Evolutionary conservation across 805 yeast genomes (phyloP), one percentile per base, ranked within the genome.

Genomic region (Ogataea thermomethanolica): DNA sequence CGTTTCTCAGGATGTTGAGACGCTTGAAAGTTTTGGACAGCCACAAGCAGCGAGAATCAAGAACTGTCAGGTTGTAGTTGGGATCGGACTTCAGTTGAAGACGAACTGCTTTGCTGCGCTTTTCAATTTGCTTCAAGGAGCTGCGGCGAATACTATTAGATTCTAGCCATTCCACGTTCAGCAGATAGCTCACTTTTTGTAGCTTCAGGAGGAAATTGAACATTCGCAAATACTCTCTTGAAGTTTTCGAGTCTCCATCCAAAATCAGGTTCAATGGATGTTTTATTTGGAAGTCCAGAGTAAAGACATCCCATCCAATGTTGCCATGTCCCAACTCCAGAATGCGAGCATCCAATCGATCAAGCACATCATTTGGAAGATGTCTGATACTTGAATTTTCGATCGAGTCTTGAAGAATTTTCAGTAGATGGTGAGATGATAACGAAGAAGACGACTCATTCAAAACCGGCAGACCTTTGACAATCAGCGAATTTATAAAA

Each of bases 261-360:
- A 91, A 66, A 3, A 84, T 70, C 21, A 73, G 66, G 7, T 77
- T 69, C 30, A 84, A 57, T 1, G 84, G 84, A 10, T 67, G 50
- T 13, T 56, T 61, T 4, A 75, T 58, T 39, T 74, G 67, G 59
- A 85, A 93, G 55, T 89, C 97, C 26, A 90, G 65, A 0, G 96
- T 87, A 58, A 91, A 90, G 2, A 85, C 88, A 56, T 90, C 95
- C 96, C 96, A 90, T 1, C 96, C 96, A 36, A 78, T 63, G 22
- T 45, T 79, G 0, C 87, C 83, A 50, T 81, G 86, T 3, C 81
- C 81, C 35, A 83, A 64, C 43, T 84, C 88, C 35, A 90, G 67
- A 15, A 90, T 70, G 32, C 96, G 69, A 0, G 96, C 96, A 66
- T 93, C 98, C 9, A 91, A 57, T 36, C 85, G 63, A 31, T 72